Evolutionary conservation across 352 stramenopile species (phyloP), one percentile per base, ranked within the genome.

Genomic region (Phytophthora pistaciae): DNA sequence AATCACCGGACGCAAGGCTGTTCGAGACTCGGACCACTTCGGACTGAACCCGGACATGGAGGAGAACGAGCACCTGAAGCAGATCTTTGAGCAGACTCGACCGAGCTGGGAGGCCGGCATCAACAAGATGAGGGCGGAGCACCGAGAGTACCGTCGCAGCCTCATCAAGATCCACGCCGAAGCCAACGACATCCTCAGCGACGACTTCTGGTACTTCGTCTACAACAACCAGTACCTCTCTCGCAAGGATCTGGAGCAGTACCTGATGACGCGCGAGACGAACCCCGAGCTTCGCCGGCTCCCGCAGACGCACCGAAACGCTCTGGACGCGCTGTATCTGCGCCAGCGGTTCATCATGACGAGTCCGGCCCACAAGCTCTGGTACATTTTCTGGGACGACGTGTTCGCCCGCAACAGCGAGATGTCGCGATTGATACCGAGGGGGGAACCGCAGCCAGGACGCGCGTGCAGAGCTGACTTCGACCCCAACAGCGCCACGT

Each of bases 301-400:
- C 11, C 53, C 61, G 10, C 14, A 65, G 23, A 65, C 54, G 1
- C 67, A 74, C 7, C 20, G 38, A 7, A 31, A 16, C 0, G 55
- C 46, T 9, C 23, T 74, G 21, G 55, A 68, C n/a, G 55, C 60
- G 16, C 21, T 74, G 60, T 74, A 70, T 48, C 54, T 62, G 5
- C 67, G 60, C 20, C 52, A 66, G 48, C 44, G 36, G 9, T 81
- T 79, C 23, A 77, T 87, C 21, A 57, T 73, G 42, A 58, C 63
- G n/a, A 79, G 79, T 48, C 55, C 64, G 1, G 62, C 68, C 1
- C 64, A 70, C 52, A 75, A 57, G 58, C 56, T 78, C 18, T 88
- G 80, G 80, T 88, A 77, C 44, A 68, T 85, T 27, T 88, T 88
- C 68, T 88, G 72, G 69, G 75, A 85, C 53, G 77, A 85, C 44